Conservation (phyloP, 805 yeast genomes). For the Metschnikowia kunwiensis region DNA sequence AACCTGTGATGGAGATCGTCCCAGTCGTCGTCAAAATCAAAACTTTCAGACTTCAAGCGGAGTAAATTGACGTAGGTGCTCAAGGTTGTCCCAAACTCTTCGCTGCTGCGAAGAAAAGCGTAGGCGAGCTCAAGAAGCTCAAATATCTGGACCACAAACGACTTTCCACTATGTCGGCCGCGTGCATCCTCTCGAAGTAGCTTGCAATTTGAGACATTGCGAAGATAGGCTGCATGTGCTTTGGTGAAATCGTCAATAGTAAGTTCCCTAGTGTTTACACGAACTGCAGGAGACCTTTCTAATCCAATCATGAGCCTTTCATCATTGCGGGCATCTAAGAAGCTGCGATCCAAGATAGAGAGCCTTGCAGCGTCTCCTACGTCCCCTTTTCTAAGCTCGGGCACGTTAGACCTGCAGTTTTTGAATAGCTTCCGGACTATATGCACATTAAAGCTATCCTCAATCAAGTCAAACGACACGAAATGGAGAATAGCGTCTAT, state of each 20-base stretch:
- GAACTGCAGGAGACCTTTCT: background rate
- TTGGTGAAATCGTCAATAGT: conserved; percentile 18
- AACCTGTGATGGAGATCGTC: conserved; percentile 35
- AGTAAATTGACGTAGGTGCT: conserved; percentile 28
- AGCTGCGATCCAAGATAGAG: conserved; percentile 12
- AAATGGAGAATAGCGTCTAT: conserved; percentile 39
- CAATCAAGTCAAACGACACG: conserved; percentile 47
- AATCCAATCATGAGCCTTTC: conserved; percentile 3
- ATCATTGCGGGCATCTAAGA: conserved; percentile 4
- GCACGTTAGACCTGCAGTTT: background rate
- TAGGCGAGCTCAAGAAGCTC: conserved; percentile 29
- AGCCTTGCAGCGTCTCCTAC: conserved; percentile 7
- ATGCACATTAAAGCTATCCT: conserved; percentile 31
- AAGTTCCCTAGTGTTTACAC: conserved; percentile 11
- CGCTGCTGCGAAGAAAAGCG: conserved; percentile 32
- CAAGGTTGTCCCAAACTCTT: conserved; percentile 31
- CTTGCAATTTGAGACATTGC: conserved; percentile 27
- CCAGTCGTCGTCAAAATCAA: conserved; percentile 20
- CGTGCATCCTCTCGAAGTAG: conserved; percentile 28
- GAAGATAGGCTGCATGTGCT: conserved; percentile 15
- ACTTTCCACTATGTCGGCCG: conserved; percentile 30
- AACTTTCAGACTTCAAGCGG: conserved; percentile 20
- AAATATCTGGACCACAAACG: conserved; percentile 34
- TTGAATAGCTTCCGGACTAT: conserved; percentile 24
- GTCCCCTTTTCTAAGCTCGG: conserved; percentile 1